phyloP scores from a whole-genome alignment of 768 basidiomycete genomes.

The Astraeus odoratus region DNA sequence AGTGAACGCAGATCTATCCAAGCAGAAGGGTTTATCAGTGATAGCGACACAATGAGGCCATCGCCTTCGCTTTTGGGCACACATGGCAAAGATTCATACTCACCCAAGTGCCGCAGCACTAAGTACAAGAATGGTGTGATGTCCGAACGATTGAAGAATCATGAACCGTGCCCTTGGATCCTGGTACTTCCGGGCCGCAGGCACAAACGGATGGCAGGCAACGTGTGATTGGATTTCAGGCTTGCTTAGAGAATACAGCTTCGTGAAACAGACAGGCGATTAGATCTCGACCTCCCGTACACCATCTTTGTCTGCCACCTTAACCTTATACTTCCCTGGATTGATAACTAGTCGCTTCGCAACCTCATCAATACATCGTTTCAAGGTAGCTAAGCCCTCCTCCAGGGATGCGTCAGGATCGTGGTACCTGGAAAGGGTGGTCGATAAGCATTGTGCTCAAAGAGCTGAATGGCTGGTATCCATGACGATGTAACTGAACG shows the following conservation, averaged over 20 bases:
- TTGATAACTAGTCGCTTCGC: constrained; percentile 75
- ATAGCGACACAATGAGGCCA: no score
- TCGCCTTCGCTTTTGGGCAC: no score
- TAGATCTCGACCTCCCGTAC: constrained; percentile 73
- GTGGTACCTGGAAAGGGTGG: constrained; percentile 59
- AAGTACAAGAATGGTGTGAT: no score
- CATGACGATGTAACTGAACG: not conserved
- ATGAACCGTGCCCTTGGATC: no score
- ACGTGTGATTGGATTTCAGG: not conserved
- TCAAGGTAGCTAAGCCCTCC: constrained; percentile 78
- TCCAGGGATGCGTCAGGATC: constrained; percentile 80
- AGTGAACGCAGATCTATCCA: no score
- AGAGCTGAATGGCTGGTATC: not conserved
- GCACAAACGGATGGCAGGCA: no score
- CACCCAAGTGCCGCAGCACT: no score
- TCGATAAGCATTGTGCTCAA: constrained; percentile 3
- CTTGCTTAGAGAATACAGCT: not conserved
- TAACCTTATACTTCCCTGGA: constrained; percentile 79
- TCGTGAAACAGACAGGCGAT: not conserved
- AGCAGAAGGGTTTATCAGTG: no score
- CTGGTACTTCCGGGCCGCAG: no score
- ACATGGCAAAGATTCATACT: no score
- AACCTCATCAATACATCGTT: constrained; percentile 85
- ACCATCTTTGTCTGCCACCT: constrained; percentile 90
- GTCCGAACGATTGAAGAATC: no score